Conservation (phyloP, 2,329 filamentous ascomycete species). For the Juglanconis juglandina region DNA sequence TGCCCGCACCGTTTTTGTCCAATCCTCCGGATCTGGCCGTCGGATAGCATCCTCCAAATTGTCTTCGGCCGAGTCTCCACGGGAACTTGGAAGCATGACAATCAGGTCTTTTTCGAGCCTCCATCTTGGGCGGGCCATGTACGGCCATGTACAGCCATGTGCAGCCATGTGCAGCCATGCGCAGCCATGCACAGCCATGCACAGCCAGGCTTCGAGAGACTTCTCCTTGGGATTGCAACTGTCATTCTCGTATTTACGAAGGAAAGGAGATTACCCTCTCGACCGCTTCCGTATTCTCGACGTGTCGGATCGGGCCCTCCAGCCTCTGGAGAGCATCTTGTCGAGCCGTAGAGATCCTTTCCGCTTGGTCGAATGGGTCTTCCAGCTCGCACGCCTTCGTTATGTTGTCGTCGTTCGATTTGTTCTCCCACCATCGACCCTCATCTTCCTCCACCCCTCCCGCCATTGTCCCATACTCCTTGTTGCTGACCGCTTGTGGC, state of each 20-base stretch:
- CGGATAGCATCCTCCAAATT: too few species aligned
- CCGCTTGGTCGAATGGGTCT: not conserved
- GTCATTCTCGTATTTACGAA: not conserved
- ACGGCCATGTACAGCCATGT: not conserved
- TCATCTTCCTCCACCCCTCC: not conserved
- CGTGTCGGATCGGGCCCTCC: not conserved
- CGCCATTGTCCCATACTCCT: constrained; percentile 8
- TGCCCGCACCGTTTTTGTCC: not conserved
- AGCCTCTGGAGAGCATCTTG: not conserved
- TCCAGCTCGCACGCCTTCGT: not conserved
- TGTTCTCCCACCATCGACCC: not conserved
- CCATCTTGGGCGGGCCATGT: too few species aligned
- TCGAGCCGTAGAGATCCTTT: not conserved
- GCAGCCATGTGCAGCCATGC: too few species aligned
- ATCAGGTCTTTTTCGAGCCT: too few species aligned
- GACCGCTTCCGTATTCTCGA: not conserved
- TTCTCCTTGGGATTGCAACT: not conserved
- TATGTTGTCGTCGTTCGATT: not conserved
- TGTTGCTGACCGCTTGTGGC: not conserved
- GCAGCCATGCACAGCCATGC: not conserved
- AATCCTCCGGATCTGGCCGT: too few species aligned
- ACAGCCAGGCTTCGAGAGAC: too few species aligned
- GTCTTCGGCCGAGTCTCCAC: too few species aligned
- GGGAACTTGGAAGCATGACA: too few species aligned
- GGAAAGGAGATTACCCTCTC: not conserved